Conservation (phyloP, 2,329 filamentous ascomycete species). For the Cladophialophora yegresii region DNA sequence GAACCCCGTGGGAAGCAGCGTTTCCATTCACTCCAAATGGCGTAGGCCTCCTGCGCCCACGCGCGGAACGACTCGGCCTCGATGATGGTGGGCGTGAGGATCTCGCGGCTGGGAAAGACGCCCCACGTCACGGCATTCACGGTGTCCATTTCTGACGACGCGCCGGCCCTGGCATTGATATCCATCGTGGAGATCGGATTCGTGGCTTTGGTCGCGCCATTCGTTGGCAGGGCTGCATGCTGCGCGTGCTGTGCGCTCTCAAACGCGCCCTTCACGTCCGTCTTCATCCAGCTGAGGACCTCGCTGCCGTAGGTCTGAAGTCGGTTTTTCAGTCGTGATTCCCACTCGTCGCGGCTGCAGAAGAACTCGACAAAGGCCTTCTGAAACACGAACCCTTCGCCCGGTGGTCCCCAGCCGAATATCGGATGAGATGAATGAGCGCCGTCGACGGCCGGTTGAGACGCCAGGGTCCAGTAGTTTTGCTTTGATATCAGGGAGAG, state of each 20-base stretch:
- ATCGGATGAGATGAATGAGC: conserved; percentile 71
- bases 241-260: conserved; percentile 50
- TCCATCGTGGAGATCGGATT: background rate
- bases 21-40: conserved; percentile 93
- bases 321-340: conserved; percentile 59
- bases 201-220: background rate
- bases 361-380: conserved; percentile 99
- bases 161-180: conserved; percentile 16
- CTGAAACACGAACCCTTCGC: conserved; percentile 90
- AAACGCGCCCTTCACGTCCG: conserved; percentile 76
- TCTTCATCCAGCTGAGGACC: conserved; percentile 82
- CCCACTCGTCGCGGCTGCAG: conserved; percentile 73
- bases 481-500: conserved; percentile 71
- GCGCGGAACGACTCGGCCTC: conserved; percentile 91
- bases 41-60: conserved; percentile 94
- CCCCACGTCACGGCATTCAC: conserved; percentile 98
- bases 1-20: conserved; percentile 78
- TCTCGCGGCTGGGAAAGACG: conserved; percentile 92
- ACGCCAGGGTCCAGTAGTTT: conserved; percentile 96
- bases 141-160: conserved; percentile 47
- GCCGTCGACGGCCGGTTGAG: conserved; percentile 90
- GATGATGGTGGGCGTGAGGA: conserved; percentile 93
- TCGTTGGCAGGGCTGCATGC: background rate
- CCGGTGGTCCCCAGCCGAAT: conserved; percentile 90
- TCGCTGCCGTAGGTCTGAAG: conserved; percentile 63